Evolutionary conservation across 192 early-diverging fungal species (phyloP), one percentile per base, ranked within the genome.

Genomic region (Backusella psychrophila): DNA sequence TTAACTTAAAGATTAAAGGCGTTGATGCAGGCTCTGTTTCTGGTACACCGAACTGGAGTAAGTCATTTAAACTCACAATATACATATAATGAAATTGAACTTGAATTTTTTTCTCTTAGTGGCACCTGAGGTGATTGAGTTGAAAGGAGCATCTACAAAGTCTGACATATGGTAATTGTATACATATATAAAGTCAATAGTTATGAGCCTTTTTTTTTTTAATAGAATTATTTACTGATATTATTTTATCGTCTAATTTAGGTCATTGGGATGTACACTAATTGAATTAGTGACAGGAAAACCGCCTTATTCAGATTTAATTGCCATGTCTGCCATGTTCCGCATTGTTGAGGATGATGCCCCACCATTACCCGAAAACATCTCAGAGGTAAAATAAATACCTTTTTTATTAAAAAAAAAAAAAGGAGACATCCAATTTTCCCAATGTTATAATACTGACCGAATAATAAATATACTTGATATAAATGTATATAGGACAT

Each of bases 201-300:
- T 15, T 44, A 44, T 44, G 14, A 17, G 42, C 12, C 8, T 4
- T 4, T 53, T 17, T 11, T 11, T 53, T 65, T 63, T 15, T 34
- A 26, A 34, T 14, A 15, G 33, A 66, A 80, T n/a, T 33, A 19
- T 44, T 38, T 63, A 42, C 21, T 9, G 15, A 66, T 52, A 75
- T 21, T 46, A 52, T 42, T 7, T 17, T 44, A 33, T 72, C 33
- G 11, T 69, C 33, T 26, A 34, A 31, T 6, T 12, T 44, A 82
- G 81, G 94, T 94, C 93, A 73, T 83, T 99, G 23, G 97, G 97
- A 39, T 98, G 96, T 77, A 99, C 97, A 0, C 79, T 96, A 19
- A 90, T 99, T 63, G 97, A 99, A 81, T 83, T 99, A 77, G 81
- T 97, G 41, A 95, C 96, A 7, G 97, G 97, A 41, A 90, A 92